Base-by-base conservation (phyloP, 1,139 yeast genomes). In the Nadsonia commutata region DNA sequence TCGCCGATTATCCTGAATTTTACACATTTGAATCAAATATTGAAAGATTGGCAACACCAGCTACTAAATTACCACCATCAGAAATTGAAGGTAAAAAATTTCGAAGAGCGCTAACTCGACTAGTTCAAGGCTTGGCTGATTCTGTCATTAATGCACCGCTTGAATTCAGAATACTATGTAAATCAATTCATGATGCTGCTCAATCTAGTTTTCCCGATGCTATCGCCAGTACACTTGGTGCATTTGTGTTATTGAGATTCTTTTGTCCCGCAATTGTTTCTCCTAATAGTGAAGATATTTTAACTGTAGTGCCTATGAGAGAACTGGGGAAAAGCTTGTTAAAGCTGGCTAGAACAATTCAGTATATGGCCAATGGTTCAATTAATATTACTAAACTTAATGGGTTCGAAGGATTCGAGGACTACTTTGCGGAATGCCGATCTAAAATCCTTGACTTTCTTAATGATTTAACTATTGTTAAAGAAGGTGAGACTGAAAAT, bases 261-360 rank as follows among this genome's bases (percentile, higher is more conserved):
- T 69, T 83, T 43, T 84, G 94, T 55, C 96, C 96, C 2, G 88
- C 88, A 0, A 72, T 86, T 46, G 84, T 85, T 5, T 77, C 86
- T 42, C 95, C 95, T 0, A 93, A 82, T 48, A 67, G 78, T 5
- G 73, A 77, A 41, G 57, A 57, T 3, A 43, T 60, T 20, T 42
- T 60, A n/a, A 55, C 52, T 17, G 42, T 40, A 18, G 48, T 57
- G 7, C 59, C 59, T 3, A 18, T 55, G n/a, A 51, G 51, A 17
- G 71, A 67, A 23, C 74, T 76, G 13, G 78, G 82, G 52, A 67
- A 90, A 49, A 73, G 85, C 0, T 67, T 80, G 37, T 72, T 85
- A 58, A 77, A 80, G 46, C 62, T 85, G 41, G 95, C 93, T 1
- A 82, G 84, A 54, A 78, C 80, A 2, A 63, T 85, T 33, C 95